Evolutionary conservation across 2,329 filamentous ascomycete species (phyloP), one percentile per base, ranked within the genome.

Genomic region (Diaporthe batatas): DNA sequence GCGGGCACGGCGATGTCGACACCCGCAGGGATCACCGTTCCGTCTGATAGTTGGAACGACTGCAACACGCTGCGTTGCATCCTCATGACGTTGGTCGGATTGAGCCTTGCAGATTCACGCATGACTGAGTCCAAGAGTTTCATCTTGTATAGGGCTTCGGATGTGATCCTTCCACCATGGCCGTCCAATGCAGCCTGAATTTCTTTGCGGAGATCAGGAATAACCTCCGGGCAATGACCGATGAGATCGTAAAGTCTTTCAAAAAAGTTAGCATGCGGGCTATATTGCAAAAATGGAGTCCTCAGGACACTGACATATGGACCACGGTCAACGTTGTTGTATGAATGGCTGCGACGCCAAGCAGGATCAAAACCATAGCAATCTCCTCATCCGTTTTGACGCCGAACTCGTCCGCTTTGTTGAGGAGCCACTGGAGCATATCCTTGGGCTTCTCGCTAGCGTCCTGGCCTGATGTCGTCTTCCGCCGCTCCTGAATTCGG

Each of bases 31-130:
- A 87, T 81, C 34, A 83, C 82, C 58, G 88, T 85, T 21, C 88
- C 88, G 77, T 88, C 87, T 65, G 87, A 88, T 1, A 89, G 84
- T 2, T 83, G 84, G 75, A 90, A 83, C 3, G 85, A 82, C 75
- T 85, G 82, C 42, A 86, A 79, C 11, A 88, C 86, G 74, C 85
- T 86, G 73, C 87, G 86, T 39, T 79, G 78, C 78, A 89, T 89
- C 2, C 86, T 83, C 1, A 82, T 79, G 44, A 81, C 47, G 18
- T 54, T 36, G 21, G 47, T 71, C 0, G 78, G 77, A 42, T 79
- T 34, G 21, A 80, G 25, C 2, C 80, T 79, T 73, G 78, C 71
- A 21, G 78, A 79, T 71, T 82, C 80, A 67, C 79, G 80, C 34
- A 81, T 53, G 74, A 78, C 78, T 58, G 76, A 78, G 74, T 81